These are phyloP conservation scores for Blepharisma japonicum DNA, from an alignment of 73 alveolate genomes.

Conservation along the genomic window DNA sequence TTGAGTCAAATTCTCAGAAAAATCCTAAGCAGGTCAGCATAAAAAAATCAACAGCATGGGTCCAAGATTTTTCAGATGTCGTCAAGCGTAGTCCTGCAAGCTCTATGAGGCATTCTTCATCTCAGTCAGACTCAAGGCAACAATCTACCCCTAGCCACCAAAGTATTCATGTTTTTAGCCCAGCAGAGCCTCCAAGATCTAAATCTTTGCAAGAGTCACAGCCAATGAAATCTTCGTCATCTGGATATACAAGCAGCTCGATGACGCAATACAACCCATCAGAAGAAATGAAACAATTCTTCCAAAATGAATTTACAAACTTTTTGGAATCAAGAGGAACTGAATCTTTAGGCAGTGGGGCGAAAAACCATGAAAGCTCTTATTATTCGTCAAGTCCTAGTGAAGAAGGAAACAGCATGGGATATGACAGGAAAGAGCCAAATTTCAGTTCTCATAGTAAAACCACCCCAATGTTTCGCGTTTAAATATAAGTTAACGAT, in stretches of 20 bases:
- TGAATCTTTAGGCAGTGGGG: conserved; percentile 15
- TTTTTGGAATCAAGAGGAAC: background rate
- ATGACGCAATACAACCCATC: conserved; percentile 10
- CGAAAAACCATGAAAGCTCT: background rate
- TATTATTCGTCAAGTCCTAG: too few relatives aligned
- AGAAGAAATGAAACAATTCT: conserved; percentile 18
- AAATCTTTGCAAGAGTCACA: too few relatives aligned
- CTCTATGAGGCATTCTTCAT: background rate
- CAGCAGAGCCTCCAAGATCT: too few relatives aligned
- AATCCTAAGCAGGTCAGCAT: too few relatives aligned
- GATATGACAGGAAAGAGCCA: too few relatives aligned
- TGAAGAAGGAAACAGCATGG: too few relatives aligned
- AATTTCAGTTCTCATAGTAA: too few relatives aligned
- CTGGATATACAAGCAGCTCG: conserved; percentile 29
- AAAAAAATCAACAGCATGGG: background rate
- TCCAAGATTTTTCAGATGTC: conserved; percentile 5
- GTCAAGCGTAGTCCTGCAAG: background rate
- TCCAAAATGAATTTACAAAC: background rate
- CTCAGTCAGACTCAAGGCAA: background rate
- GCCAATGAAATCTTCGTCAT: background rate
- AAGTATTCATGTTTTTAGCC: too few relatives aligned
- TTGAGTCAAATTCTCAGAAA: background rate
- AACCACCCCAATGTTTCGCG: too few relatives aligned
- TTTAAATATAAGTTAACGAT: too few relatives aligned
- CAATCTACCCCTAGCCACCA: too few relatives aligned